Base-by-base conservation (phyloP, 2,329 filamentous ascomycete species). In the Colletotrichum falcatum region DNA sequence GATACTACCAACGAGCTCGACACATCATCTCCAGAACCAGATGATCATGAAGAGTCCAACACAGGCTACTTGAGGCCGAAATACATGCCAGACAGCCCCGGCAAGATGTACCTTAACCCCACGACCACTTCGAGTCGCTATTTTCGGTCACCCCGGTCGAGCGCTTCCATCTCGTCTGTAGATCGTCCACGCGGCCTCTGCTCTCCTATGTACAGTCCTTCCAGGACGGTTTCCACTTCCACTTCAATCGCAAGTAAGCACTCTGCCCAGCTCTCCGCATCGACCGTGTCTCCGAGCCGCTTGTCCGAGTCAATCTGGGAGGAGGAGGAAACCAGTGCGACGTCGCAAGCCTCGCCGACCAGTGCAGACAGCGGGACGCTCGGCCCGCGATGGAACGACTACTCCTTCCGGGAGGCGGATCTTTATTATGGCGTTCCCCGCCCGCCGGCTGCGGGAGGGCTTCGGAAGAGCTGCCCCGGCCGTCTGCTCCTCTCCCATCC, bases 341-440 rank as follows among this genome's bases (percentile, higher is more conserved):
- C n/a, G 6, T 54, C 66, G 3, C 59, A 42, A 3, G 35, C 18
- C n/a, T 68, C 72, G 26, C 46, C 28, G 26, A 46, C 70, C 1
- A 61, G n/a, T 23, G 53, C 20, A 26, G 37, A 62, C 2, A 53
- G 49, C 26, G 63, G 46, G 5, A 66, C 73, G 3, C 70, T 78
- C 18, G 75, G 75, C 28, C 75, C 76, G 30, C 68, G 75, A 9
- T 77, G 75, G 62, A 75, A 75, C 9, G 80, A 81, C 61, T 81
- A 81, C 49, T 80, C 79, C 0, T 78, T 81, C 26, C 76, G 80
- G 14, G 80, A 81, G 63, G 75, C 77, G 0, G 80, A 81, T 55
- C 70, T 80, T 12, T 81, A 79, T 55, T 81, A 81, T 54, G 55
- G 62, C 23, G 54, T 39, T 7, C 63, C 71, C 14, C 58, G 46